Evolutionary conservation across 75 land plant genomes (phyloP).

Genomic region (Pinus taeda): DNA sequence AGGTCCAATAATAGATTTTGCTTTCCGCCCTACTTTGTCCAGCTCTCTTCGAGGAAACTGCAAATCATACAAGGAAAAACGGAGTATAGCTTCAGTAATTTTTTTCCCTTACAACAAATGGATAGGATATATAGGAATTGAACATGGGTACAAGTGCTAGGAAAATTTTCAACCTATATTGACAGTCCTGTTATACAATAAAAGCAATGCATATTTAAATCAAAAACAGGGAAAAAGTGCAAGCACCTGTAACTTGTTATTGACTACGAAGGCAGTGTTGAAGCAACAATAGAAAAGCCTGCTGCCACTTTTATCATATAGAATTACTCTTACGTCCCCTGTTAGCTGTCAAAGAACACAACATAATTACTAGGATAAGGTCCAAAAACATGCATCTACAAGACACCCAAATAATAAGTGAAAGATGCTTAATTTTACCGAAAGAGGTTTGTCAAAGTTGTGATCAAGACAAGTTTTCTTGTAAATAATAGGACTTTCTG

Average conservation of each 20-base stretch:
- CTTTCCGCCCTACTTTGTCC: conserved; percentile 59
- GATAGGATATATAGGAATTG: not conserved
- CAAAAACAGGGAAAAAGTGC: not conserved
- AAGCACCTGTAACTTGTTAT: conserved; percentile 30
- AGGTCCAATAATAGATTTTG: conserved; percentile 57
- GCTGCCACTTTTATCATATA: conserved; percentile 24
- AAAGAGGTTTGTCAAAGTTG: conserved; percentile 55
- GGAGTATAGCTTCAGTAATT: not conserved
- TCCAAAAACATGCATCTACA: not conserved
- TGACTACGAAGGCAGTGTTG: conserved; percentile 32
- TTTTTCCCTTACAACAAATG: not conserved
- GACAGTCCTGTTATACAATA: too few relatives aligned
- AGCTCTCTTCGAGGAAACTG: conserved; percentile 53
- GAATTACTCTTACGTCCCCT: conserved; percentile 28
- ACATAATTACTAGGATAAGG: not conserved
- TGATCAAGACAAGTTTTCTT: conserved; percentile 60
- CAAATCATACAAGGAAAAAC: conserved; percentile 4
- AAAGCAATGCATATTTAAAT: not conserved
- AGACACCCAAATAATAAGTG: conserved; percentile 1
- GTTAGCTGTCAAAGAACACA: conserved; percentile 12
- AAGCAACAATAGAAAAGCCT: conserved; percentile 30
- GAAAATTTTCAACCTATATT: not conserved
- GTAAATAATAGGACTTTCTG: conserved; percentile 36
- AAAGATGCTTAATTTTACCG: conserved; percentile 20
- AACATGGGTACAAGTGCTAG: not conserved